Evolutionary conservation across 2,329 filamentous ascomycete genomes (phyloP).

Genomic region (Lachnellula subtilissima): DNA sequence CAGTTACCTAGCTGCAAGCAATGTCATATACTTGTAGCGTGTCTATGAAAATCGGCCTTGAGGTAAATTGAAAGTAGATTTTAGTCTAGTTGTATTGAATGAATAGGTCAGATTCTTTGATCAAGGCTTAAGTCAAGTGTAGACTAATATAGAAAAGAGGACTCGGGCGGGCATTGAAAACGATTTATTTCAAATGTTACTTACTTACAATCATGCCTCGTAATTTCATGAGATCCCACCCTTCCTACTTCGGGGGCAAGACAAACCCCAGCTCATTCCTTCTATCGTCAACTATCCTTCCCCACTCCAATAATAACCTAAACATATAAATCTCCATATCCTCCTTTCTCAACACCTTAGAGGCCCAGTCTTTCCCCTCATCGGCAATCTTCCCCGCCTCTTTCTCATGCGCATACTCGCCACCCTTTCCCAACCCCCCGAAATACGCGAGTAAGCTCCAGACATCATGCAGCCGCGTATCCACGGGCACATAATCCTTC

Average conservation of each 20-base stretch:
- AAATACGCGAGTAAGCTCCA: conserved; percentile 29
- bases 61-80: no score
- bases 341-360: conserved; percentile 47
- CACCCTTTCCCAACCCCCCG: conserved; percentile 13
- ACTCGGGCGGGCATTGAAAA: no score
- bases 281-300: conserved; percentile 37
- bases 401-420: conserved; percentile 7
- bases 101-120: no score
- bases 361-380: conserved; percentile 50
- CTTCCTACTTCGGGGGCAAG: not conserved
- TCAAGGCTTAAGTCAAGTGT: no score
- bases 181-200: no score
- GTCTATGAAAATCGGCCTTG: no score
- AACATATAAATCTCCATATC: conserved; percentile 58
- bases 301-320: conserved; percentile 48
- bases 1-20: no score
- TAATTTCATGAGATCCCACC: not conserved
- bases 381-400: conserved; percentile 48
- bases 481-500: conserved; percentile 60
- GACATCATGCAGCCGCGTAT: conserved; percentile 35
- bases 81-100: no score
- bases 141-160: no score
- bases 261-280: conserved; percentile 35
- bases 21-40: no score
- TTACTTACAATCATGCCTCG: no score